Evolutionary conservation across 139 green algal species (phyloP), one percentile per base, ranked within the genome.

Genomic region (Micromonas pusilla): DNA sequence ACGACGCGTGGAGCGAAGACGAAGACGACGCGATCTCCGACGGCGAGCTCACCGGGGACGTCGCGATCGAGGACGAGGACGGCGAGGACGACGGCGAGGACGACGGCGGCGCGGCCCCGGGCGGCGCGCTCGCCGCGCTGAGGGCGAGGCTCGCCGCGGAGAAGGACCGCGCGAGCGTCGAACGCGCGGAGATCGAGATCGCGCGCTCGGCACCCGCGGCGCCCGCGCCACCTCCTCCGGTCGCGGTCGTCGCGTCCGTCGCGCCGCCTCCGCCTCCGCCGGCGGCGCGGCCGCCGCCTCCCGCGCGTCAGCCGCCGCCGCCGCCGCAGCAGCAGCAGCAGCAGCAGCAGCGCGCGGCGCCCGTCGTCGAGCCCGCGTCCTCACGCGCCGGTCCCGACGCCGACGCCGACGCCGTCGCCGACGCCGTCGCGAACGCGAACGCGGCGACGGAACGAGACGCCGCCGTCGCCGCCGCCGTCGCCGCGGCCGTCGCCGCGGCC

Each of bases 1-100:
- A 57, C 45, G 16, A 57, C 45, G 9, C 45, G 45, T 16, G 9
- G 45, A 23, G 16, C 45, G 45, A 57, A 16, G 45, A 57, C 37
- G 36, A 75, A 23, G 68, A 75, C 20, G 68, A 75, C 37, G 68
- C 2, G 3, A 26, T 31, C 1, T 30, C n/a, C 66, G 66, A 72
- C 31, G 66, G 66, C 32, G 66, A 72, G 23, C 31, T 52, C 2
- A 39, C 31, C 1, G 66, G 30, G 30, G 26, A 21, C 31, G 66
- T 34, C 30, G 66, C 20, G 36, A 54, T 23, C 6, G 68, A 75
- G 26, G 68, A 75, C 1, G 36, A 16, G 63, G 31, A 39, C 28
- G 28, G 2, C 23, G 31, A 70, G 3, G 63, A 70, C 16, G 45
- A 57, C 45, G 45, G 45, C 45, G 16, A 9, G 45, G 45, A 57